Percentiles rank a stretch among this genome's conserved stretches.
These are phyloP conservation scores for Alternaria arborescens DNA, from an alignment of 2,329 filamentous ascomycete genomes.

Conservation along the genomic window DNA sequence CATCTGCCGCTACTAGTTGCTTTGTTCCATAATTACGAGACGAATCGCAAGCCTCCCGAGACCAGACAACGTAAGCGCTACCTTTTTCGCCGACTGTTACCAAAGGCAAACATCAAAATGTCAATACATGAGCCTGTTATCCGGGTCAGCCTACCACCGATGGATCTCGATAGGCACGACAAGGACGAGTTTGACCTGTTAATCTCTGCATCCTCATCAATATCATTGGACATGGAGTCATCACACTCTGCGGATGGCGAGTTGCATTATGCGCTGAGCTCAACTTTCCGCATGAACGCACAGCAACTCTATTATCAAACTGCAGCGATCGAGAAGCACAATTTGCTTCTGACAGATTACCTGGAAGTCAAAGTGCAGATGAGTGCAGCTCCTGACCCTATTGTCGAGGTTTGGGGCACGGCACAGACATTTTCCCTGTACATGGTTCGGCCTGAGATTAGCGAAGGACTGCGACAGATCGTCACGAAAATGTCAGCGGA, in stretches of 20 bases:
- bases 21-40: constrained; percentile 66
- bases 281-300: constrained; percentile 82
- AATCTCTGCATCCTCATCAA: constrained; percentile 92
- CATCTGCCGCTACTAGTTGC: constrained; percentile 87
- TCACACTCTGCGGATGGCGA: constrained; percentile 89
- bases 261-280: constrained; percentile 84
- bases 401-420: constrained; percentile 79
- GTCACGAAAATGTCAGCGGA: constrained; percentile 76
- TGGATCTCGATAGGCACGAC: constrained; percentile 65
- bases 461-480: constrained; percentile 89
- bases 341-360: constrained; percentile 85
- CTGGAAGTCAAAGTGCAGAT: constrained; percentile 87
- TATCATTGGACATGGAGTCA: constrained; percentile 92
- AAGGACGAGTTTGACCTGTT: constrained; percentile 91
- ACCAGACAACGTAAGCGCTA: constrained; percentile 58
- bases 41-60: constrained; percentile 35
- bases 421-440: constrained; percentile 88
- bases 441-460: constrained; percentile 91
- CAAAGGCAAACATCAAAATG: constrained; percentile 93
- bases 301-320: constrained; percentile 96
- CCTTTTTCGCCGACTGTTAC: constrained; percentile 87
- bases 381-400: constrained; percentile 84
- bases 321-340: constrained; percentile 79
- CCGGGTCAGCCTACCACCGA: constrained; percentile 84
- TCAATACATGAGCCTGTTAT: constrained; percentile 97